Conservation (phyloP, 169 alveolate species). For the Perkinsus marinus region DNA sequence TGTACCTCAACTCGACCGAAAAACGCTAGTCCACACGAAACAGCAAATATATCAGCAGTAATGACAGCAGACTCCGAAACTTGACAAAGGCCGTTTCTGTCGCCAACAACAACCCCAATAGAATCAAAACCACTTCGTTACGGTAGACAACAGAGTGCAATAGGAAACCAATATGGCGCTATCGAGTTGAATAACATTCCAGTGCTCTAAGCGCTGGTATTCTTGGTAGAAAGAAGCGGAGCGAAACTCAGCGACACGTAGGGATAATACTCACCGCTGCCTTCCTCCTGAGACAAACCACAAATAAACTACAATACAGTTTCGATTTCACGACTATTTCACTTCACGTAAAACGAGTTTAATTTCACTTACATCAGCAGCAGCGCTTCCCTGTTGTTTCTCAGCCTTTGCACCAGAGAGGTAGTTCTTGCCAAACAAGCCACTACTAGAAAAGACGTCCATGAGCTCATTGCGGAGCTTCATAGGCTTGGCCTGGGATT, state of each 20-base stretch:
- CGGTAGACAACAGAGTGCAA: background rate
- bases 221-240: background rate
- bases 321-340: too few relatives aligned
- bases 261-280: background rate
- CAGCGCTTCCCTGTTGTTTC: conserved; percentile 4
- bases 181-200: background rate
- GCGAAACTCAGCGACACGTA: background rate
- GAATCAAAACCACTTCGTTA: background rate
- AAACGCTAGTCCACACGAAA: too few relatives aligned
- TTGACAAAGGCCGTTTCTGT: too few relatives aligned
- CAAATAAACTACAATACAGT: too few relatives aligned
- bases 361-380: background rate
- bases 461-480: conserved; percentile 28
- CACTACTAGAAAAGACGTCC: conserved; percentile 25
- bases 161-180: background rate
- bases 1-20: too few relatives aligned
- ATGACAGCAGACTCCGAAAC: too few relatives aligned
- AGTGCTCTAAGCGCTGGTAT: background rate
- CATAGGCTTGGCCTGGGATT: conserved; percentile 13
- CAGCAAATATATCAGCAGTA: too few relatives aligned
- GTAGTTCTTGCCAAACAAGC: conserved; percentile 25
- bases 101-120: background rate
- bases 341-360: too few relatives aligned
- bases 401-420: background rate
- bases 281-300: background rate